Evolutionary conservation across 176 grass and related monocot species (phyloP), one percentile per base, ranked within the genome.

Genomic region (Areca catechu): DNA sequence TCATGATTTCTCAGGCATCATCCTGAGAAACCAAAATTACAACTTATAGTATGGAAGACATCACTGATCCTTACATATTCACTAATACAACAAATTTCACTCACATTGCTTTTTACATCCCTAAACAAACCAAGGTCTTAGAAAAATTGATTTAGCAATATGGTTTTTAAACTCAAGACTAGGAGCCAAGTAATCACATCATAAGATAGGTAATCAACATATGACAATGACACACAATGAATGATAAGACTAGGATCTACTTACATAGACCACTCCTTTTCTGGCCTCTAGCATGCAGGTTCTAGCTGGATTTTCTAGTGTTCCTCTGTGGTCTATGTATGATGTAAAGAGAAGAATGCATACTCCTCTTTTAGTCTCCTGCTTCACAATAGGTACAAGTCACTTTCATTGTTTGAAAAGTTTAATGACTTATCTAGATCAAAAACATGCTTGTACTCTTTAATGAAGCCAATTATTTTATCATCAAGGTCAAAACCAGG

Each of bases 261-360:
- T 85, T 85, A 97, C 93, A 61, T 87, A 97, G 61, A 91, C 49
- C 53, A 61, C 75, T 49, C 83, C 76, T 48, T 88, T 65, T 3
- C 85, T 80, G 0, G 83, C 71, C 63, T 97, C 93, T 54, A 97
- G 71, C 1, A 83, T 97, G 87, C 93, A 97, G 37, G 93, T 97
- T 68, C 93, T 83, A 5, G 93, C 87, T 3, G 93, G 87, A 57
- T 91, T 67, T 12, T 85, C 73, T 4, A 78, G 81, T 16, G 92
- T 97, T 53, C 93, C 93, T 67, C 93, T 91, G 71, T 97, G 93
- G 72, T 97, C 87, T 71, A 97, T 87, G 75, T 86, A 97, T 61
- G 86, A 83, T 96, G 81, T 16, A 74, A 53, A 21, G 17, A 60
- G 1, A 15, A 43, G 17, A 22, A 43, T 12, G 6, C 34, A 43